Conservation (phyloP, 73 alveolate species). For the Symbiodinium natans region DNA sequence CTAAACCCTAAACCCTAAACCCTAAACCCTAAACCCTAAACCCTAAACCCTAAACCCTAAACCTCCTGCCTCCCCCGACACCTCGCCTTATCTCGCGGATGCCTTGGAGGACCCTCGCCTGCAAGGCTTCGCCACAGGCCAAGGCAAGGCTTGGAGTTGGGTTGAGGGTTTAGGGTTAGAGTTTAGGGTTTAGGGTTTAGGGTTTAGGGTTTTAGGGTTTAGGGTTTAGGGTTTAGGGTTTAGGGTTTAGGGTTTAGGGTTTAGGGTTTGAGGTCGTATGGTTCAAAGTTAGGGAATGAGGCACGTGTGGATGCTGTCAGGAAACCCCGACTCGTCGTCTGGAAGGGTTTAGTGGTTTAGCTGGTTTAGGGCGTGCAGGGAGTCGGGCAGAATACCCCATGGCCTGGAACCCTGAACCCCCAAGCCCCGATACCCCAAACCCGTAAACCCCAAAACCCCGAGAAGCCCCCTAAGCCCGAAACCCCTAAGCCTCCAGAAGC, state of each 20-base stretch:
- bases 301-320: too few relatives aligned
- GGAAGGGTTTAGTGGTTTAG: too few relatives aligned
- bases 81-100: too few relatives aligned
- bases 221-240: not conserved
- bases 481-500: too few relatives aligned
- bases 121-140: not conserved
- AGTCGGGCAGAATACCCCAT: too few relatives aligned
- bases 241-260: not conserved
- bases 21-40: not conserved
- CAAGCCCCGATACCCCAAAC: not conserved
- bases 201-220: not conserved
- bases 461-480: not conserved
- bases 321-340: too few relatives aligned
- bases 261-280: not conserved
- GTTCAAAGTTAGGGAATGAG: not conserved
- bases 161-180: too few relatives aligned
- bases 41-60: not conserved
- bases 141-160: not conserved
- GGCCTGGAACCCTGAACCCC: not conserved
- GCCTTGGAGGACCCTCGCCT: constrained; percentile 1
- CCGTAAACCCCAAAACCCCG: too few relatives aligned
- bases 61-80: too few relatives aligned
- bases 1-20: not conserved
- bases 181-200: not conserved
- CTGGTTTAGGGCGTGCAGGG: too few relatives aligned